Conservation (phyloP, 2,329 filamentous ascomycete species). For the Trichoderma aggressivum region DNA sequence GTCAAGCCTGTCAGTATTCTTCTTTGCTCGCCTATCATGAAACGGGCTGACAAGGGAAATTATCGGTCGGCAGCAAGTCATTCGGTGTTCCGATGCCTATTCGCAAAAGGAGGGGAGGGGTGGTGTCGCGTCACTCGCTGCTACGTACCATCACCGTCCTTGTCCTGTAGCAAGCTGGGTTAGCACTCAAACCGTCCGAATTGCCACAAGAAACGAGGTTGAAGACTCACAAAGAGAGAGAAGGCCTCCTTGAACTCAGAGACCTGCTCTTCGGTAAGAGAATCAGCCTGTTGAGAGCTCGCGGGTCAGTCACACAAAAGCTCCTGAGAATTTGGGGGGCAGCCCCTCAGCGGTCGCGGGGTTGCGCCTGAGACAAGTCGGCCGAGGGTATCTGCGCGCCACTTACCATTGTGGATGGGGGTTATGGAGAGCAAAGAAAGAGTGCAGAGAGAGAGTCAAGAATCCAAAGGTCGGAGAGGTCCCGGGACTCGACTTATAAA, state of each 20-base stretch:
- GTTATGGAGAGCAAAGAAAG: constrained; percentile 20
- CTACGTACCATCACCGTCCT: constrained; percentile 83
- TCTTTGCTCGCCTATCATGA: neutral
- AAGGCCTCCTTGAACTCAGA: constrained; percentile 99
- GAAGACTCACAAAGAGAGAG: constrained; percentile 87
- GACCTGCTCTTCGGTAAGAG: constrained; percentile 99
- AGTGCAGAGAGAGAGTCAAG: neutral
- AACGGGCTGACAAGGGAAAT: neutral
- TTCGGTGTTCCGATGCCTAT: neutral
- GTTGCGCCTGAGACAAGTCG: constrained; percentile 14
- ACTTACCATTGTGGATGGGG: constrained; percentile 32
- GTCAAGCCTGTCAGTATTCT: constrained; percentile 3
- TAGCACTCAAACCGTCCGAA: constrained; percentile 23
- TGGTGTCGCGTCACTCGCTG: constrained; percentile 2
- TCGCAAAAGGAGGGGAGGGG: neutral
- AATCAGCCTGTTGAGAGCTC: constrained; percentile 69
- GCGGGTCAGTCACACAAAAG: constrained; percentile 26
- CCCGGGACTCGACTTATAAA: neutral
- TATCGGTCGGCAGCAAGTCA: neutral
- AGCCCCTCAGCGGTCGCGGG: constrained; percentile 29
- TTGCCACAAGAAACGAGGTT: neutral
- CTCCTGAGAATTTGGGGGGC: constrained; percentile 11
- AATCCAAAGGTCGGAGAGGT: neutral
- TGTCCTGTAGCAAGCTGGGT: constrained; percentile 57
- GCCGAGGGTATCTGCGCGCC: neutral